These are phyloP conservation scores for Agastache rugosa DNA, from an alignment of 257 asterid species.

Conservation along the genomic window DNA sequence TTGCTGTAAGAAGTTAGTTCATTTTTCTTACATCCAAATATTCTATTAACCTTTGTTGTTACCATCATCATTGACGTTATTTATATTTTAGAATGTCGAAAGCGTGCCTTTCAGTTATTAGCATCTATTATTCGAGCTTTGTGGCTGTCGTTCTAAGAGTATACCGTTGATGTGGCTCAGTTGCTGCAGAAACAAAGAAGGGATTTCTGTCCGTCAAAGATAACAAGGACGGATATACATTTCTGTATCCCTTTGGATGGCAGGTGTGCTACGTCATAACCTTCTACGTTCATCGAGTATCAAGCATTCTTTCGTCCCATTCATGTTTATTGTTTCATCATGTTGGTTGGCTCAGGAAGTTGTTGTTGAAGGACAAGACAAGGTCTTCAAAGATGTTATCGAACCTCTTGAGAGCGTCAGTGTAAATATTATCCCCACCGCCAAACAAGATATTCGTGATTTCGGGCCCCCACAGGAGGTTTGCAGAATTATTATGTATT, in stretches of 20 bases:
- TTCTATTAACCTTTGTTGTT: neutral
- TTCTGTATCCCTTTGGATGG: conserved; percentile 92
- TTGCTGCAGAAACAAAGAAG: conserved; percentile 90
- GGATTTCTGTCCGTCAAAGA: conserved; percentile 77
- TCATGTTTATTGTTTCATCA: conserved; percentile 15
- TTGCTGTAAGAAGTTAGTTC: neutral
- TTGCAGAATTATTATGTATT: conserved; percentile 24
- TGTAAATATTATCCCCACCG: conserved; percentile 76
- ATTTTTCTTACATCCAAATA: neutral
- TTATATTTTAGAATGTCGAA: neutral
- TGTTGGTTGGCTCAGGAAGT: conserved; percentile 67
- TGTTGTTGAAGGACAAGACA: conserved; percentile 87
- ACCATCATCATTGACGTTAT: neutral
- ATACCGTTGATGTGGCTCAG: conserved; percentile 76
- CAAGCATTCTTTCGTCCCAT: conserved; percentile 15
- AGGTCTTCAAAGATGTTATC: conserved; percentile 93
- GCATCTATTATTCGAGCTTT: conserved; percentile 27
- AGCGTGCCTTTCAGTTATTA: conserved; percentile 16
- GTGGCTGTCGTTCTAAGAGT: conserved; percentile 57
- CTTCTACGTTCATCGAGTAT: neutral
- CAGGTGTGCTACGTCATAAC: conserved; percentile 56
- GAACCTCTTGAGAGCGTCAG: conserved; percentile 96
- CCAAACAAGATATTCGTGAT: conserved; percentile 83
- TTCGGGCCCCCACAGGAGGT: conserved; percentile 91
- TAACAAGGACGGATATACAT: conserved; percentile 84